Conservation (phyloP, 805 yeast genomes). For the Isabelozyma gotoi region DNA sequence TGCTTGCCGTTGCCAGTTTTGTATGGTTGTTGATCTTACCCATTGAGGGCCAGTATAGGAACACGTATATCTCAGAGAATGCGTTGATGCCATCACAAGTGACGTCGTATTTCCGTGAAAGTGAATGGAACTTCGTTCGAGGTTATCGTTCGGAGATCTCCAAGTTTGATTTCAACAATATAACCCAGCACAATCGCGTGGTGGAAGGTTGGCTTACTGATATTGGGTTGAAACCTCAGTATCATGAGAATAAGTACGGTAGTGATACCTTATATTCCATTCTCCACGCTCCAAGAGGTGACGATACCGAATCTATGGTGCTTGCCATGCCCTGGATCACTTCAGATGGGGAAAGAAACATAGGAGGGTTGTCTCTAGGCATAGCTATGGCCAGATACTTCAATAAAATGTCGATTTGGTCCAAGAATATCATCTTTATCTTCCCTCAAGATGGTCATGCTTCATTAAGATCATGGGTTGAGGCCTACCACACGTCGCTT, state of each 20-base stretch:
- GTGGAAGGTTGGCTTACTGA: conserved; percentile 63
- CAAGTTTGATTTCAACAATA: conserved; percentile 32
- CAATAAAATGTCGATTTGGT: conserved; percentile 88
- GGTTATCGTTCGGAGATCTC: conserved; percentile 70
- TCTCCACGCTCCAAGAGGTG: conserved; percentile 91
- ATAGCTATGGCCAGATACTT: conserved; percentile 78
- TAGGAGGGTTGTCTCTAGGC: conserved; percentile 77
- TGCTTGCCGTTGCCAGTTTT: conserved; percentile 34
- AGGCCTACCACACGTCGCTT: conserved; percentile 82
- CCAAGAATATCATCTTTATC: conserved; percentile 87
- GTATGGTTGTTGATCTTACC: conserved; percentile 64
- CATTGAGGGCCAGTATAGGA: conserved; percentile 74
- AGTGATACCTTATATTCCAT: conserved; percentile 67
- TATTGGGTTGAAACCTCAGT: conserved; percentile 66
- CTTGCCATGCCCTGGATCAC: conserved; percentile 86
- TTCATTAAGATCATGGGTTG: conserved; percentile 85
- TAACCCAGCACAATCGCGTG: conserved; percentile 40
- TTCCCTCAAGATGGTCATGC: conserved; percentile 70
- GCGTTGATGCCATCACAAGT: conserved; percentile 98
- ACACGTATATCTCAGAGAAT: conserved; percentile 89
- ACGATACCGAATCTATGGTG: conserved; percentile 93
- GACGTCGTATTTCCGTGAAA: conserved; percentile 83
- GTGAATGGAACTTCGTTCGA: conserved; percentile 89
- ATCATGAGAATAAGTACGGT: conserved; percentile 39
- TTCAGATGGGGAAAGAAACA: conserved; percentile 60